phyloP scores from a whole-genome alignment of 345 rosid genomes.

The Noccaea bulbosa region DNA sequence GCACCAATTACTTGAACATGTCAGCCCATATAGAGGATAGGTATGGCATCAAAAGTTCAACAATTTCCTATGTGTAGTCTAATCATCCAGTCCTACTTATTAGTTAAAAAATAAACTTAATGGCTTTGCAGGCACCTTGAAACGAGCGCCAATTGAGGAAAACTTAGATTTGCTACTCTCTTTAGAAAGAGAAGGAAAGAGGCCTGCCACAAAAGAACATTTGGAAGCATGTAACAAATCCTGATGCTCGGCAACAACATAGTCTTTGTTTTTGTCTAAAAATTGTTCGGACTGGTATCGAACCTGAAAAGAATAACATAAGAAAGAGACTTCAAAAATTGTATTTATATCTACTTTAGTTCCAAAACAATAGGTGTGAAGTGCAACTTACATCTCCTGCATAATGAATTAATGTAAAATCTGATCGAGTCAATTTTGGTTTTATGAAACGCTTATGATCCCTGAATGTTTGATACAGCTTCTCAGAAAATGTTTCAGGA shows the following conservation, averaged over 20 bases:
- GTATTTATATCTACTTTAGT: conserved; percentile 5
- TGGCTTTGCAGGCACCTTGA: conserved; percentile 59
- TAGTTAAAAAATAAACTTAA: not conserved
- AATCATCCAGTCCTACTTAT: conserved; percentile 27
- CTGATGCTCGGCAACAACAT: conserved; percentile 92
- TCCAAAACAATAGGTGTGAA: conserved; percentile 25
- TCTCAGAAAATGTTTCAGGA: conserved; percentile 83
- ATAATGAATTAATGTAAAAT: conserved; percentile 80
- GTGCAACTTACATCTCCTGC: conserved; percentile 79
- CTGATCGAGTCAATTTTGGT: conserved; percentile 82
- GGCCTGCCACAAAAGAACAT: conserved; percentile 73
- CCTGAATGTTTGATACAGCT: conserved; percentile 83
- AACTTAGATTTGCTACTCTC: conserved; percentile 83
- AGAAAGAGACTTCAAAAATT: conserved; percentile 29
- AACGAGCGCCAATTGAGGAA: conserved; percentile 84
- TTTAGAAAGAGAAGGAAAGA: conserved; percentile 69
- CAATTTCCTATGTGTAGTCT: conserved; percentile 18
- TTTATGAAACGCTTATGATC: conserved; percentile 75
- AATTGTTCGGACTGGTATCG: conserved; percentile 89
- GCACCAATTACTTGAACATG: conserved; percentile 53
- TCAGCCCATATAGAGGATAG: conserved; percentile 38
- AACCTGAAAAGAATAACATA: conserved; percentile 63
- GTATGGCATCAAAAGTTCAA: conserved; percentile 22
- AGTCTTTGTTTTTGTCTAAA: conserved; percentile 94
- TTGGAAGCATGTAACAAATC: conserved; percentile 80